These are phyloP conservation scores for Xylaria flabelliformis DNA, from an alignment of 495 filamentous ascomycete genomes.

Conservation along the genomic window DNA sequence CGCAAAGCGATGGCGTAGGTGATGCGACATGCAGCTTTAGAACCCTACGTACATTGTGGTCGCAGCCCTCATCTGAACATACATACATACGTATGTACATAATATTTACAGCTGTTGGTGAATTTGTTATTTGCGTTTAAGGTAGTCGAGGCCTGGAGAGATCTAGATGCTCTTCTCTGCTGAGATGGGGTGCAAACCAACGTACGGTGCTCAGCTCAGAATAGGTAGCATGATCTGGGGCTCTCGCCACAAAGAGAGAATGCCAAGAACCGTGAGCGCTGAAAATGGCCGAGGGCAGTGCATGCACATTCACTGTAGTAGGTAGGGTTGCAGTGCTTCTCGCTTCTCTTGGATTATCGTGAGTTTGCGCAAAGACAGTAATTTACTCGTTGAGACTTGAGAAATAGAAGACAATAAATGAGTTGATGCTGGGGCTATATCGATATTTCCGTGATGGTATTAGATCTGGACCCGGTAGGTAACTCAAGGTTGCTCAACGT, in stretches of 20 bases:
- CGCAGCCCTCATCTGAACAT: slow-evolving; percentile 7
- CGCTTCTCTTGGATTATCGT: slow-evolving; percentile 3
- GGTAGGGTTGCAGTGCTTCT: slow-evolving; percentile 17
- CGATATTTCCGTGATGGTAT: background rate
- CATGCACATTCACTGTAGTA: background rate
- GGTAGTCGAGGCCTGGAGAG: background rate
- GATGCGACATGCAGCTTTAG: slow-evolving; percentile 7
- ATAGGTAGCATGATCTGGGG: background rate
- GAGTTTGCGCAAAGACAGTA: background rate
- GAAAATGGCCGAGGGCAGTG: slow-evolving; percentile 19
- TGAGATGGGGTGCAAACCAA: background rate
- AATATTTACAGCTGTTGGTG: background rate
- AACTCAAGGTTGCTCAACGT: background rate
- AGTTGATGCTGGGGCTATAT: slow-evolving; percentile 1
- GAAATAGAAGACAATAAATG: background rate
- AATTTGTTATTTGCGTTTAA: background rate
- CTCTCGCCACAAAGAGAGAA: slow-evolving; percentile 8
- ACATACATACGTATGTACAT: background rate
- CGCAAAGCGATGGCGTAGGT: background rate
- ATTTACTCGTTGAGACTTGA: background rate
- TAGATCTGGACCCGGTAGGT: background rate
- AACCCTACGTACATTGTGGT: background rate
- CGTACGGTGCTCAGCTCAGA: slow-evolving; percentile 12
- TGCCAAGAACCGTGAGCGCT: slow-evolving; percentile 19
- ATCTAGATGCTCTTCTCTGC: slow-evolving; percentile 17